Conservation (phyloP, 129 eudicot genomes). For the Chrysanthemum makinoi region DNA sequence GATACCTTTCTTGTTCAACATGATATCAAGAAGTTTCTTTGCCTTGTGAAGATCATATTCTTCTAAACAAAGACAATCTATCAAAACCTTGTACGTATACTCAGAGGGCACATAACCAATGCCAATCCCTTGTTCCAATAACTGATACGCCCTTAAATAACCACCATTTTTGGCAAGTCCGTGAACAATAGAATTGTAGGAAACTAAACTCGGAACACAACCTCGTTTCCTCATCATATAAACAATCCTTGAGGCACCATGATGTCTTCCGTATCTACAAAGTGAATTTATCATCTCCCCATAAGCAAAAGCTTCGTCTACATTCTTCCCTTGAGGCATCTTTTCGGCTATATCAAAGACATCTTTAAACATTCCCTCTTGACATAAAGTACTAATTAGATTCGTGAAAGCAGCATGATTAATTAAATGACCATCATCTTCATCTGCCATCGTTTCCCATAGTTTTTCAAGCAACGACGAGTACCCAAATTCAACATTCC, state of each 20-base stretch:
- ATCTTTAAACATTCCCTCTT: constrained; percentile 51
- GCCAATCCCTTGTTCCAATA: constrained; percentile 64
- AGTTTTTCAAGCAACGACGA: too few species aligned
- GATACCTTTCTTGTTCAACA: constrained; percentile 51
- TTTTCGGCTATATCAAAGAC: constrained; percentile 63
- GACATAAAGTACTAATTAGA: constrained; percentile 54
- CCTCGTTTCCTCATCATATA: constrained; percentile 74
- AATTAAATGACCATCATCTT: too few species aligned
- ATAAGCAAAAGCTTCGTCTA: constrained; percentile 62
- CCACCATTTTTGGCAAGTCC: too few species aligned
- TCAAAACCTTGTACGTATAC: constrained; percentile 54
- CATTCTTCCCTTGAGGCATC: constrained; percentile 60
- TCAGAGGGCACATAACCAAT: constrained; percentile 73
- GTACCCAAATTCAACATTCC: too few species aligned
- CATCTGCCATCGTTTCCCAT: too few species aligned
- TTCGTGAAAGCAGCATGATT: constrained; percentile 62
- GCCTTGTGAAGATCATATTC: constrained; percentile 63
- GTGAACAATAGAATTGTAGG: constrained; percentile 41
- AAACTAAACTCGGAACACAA: constrained; percentile 52
- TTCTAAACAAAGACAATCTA: constrained; percentile 62
- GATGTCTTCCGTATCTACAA: too few species aligned
- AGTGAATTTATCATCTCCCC: constrained; percentile 51
- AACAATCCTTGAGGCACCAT: too few species aligned
- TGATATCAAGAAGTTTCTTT: constrained; percentile 47
- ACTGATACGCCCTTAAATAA: constrained; percentile 15